A percentile compares a stretch with the other conserved stretches of the same genome.
Conservation (phyloP, 257 asterid genomes). For the Lycium ferocissimum region DNA sequence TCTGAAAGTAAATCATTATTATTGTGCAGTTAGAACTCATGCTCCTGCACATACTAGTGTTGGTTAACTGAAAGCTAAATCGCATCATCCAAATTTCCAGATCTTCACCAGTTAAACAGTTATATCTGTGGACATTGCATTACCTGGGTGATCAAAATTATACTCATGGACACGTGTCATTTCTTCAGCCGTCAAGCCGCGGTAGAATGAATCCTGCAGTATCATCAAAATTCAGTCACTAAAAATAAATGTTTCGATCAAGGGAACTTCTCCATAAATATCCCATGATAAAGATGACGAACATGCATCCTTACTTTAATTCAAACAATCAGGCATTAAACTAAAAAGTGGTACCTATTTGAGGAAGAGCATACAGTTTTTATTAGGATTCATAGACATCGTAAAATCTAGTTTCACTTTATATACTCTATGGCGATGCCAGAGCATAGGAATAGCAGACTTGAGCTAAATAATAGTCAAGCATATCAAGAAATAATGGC, state of each 20-base stretch:
- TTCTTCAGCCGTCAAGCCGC: conserved; percentile 91
- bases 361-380: not conserved
- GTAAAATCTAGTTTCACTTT: not conserved
- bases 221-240: conserved; percentile 22
- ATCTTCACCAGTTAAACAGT: conserved; percentile 17
- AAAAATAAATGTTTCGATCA: not conserved
- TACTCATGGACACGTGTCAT: conserved; percentile 77
- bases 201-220: conserved; percentile 91
- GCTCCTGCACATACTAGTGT: conserved; percentile 21
- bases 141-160: conserved; percentile 99
- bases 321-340: not conserved
- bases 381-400: not conserved
- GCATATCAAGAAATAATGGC: not conserved
- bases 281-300: not conserved
- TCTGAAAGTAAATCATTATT: conserved; percentile 54
- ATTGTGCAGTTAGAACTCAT: conserved; percentile 26
- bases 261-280: not conserved
- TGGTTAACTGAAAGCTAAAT: not conserved
- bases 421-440: not conserved
- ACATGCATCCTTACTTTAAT: not conserved
- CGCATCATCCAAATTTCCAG: not conserved
- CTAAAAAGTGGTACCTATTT: not conserved
- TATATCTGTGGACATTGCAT: conserved; percentile 13
- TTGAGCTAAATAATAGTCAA: not conserved
- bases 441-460: not conserved